Conservation (phyloP, 805 yeast species). For the Scheffersomyces amazonensis region DNA sequence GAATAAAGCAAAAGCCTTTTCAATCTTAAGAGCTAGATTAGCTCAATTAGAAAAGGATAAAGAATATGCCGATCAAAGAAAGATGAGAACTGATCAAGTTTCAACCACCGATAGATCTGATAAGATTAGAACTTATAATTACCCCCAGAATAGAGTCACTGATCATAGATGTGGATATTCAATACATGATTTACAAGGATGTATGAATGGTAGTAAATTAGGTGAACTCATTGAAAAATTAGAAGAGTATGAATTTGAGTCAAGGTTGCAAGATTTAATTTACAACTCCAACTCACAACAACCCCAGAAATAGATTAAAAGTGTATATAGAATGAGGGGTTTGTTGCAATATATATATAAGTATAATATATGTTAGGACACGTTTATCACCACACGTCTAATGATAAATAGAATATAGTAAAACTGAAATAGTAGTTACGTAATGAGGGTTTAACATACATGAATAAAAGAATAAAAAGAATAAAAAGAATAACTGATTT, state of each 20-base stretch:
- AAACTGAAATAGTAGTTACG: too few species aligned
- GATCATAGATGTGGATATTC: constrained; percentile 89
- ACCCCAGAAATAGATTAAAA: too few species aligned
- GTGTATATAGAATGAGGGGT: too few species aligned
- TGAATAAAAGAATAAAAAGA: too few species aligned
- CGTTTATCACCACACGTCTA: too few species aligned
- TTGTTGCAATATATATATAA: too few species aligned
- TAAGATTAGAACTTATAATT: constrained; percentile 91
- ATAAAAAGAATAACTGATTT: too few species aligned
- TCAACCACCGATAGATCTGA: constrained; percentile 87
- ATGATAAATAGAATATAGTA: too few species aligned
- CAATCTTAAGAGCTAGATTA: constrained; percentile 74
- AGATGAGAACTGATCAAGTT: constrained; percentile 77
- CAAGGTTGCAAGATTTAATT: constrained; percentile 24
- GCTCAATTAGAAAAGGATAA: constrained; percentile 76
- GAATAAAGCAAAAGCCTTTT: constrained; percentile 89
- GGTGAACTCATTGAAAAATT: constrained; percentile 34
- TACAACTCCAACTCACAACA: constrained; percentile 1
- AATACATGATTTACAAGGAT: constrained; percentile 61
- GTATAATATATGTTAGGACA: too few species aligned
- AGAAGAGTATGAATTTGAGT: constrained; percentile 37
- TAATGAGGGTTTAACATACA: too few species aligned
- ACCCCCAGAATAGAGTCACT: constrained; percentile 86
- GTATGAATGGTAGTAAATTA: constrained; percentile 35
- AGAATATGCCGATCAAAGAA: constrained; percentile 61